Conservation (phyloP, 2,329 filamentous ascomycete species). For the Ophiocordyceps camponoti-saundersi region DNA sequence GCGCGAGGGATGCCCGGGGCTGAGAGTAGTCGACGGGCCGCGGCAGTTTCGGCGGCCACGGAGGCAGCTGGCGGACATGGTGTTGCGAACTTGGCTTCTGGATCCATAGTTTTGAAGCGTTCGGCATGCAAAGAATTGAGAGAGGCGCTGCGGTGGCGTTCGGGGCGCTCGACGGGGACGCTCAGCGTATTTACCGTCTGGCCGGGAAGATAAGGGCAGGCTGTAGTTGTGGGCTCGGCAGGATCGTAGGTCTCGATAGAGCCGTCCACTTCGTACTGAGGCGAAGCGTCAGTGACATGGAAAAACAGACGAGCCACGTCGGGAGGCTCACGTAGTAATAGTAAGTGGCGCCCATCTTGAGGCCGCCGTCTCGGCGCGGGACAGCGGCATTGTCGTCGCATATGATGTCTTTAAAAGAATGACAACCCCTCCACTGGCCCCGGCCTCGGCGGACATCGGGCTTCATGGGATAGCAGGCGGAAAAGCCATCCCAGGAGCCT, state of each 20-base stretch:
- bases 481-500: constrained; percentile 94
- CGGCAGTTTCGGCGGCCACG: constrained; percentile 4
- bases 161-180: constrained; percentile 53
- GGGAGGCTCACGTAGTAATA: constrained; percentile 71
- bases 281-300: background rate
- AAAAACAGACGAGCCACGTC: background rate
- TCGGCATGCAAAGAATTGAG: constrained; percentile 39
- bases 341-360: constrained; percentile 86
- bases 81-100: constrained; percentile 56
- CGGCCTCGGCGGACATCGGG: constrained; percentile 58
- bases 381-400: constrained; percentile 48
- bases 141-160: constrained; percentile 46
- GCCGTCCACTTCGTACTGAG: constrained; percentile 67
- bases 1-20: constrained; percentile 14
- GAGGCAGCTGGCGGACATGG: constrained; percentile 39
- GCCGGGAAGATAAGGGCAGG: constrained; percentile 74
- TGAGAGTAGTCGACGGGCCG: constrained; percentile 11
- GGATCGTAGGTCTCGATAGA: constrained; percentile 62
- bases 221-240: constrained; percentile 53
- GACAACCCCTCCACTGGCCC: constrained; percentile 74
- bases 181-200: constrained; percentile 74
- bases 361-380: constrained; percentile 50
- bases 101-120: constrained; percentile 60
- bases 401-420: constrained; percentile 71
- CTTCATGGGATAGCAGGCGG: constrained; percentile 61